Evolutionary conservation across 2,329 filamentous ascomycete genomes (phyloP).

Genomic region (Chaetomiaceae sp.): DNA sequence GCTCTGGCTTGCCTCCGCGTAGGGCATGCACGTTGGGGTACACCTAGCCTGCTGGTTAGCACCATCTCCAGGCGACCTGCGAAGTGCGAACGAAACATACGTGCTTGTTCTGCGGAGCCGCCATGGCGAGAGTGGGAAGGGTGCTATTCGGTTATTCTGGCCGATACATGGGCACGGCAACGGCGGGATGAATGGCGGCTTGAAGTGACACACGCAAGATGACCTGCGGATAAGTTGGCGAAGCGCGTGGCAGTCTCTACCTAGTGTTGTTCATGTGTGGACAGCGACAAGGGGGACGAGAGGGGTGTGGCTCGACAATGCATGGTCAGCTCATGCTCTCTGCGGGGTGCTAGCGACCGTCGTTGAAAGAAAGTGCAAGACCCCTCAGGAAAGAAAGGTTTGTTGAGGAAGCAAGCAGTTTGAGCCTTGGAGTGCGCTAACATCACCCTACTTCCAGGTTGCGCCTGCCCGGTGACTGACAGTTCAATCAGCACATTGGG

Average conservation of each 20-base stretch:
- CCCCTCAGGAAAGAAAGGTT: background rate
- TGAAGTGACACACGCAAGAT: conserved; percentile 2
- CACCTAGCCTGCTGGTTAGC: conserved; percentile 17
- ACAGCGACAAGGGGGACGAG: background rate
- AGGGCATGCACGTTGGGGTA: conserved; percentile 24
- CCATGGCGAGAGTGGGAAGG: conserved; percentile 14
- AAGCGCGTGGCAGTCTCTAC: conserved; percentile 4
- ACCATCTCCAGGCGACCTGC: background rate
- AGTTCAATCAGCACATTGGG: background rate
- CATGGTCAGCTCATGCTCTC: conserved; percentile 11
- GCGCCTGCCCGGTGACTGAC: background rate
- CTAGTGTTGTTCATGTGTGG: conserved; percentile 5
- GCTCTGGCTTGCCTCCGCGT: conserved; percentile 24
- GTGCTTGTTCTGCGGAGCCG: conserved; percentile 23
- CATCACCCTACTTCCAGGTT: conserved; percentile 15
- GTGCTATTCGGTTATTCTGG: too few relatives aligned
- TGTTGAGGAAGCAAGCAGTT: background rate
- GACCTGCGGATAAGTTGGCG: background rate
- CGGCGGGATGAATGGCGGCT: too few relatives aligned
- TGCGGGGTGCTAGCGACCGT: background rate
- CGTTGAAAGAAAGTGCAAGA: too few relatives aligned
- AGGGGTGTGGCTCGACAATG: background rate
- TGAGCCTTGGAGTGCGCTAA: background rate
- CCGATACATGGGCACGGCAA: background rate
- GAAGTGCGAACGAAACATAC: conserved; percentile 14